Evolutionary conservation across 2,329 filamentous ascomycete genomes (phyloP).

Genomic region (Phyllosticta paracitricarpa): DNA sequence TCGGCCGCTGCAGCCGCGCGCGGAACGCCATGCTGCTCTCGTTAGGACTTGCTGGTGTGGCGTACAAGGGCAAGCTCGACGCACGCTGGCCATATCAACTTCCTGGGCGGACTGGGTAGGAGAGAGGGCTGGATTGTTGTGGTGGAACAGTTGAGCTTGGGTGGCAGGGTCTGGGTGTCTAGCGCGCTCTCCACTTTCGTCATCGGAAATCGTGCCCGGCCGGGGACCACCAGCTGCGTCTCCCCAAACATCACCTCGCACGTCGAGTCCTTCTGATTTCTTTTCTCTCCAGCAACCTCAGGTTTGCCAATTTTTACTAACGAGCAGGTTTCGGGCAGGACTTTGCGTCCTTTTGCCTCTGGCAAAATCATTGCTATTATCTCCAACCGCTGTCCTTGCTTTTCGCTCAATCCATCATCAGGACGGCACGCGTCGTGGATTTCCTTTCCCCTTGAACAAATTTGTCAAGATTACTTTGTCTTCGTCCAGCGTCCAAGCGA

Average conservation of each 20-base stretch:
- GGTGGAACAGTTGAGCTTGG: not conserved
- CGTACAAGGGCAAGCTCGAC: constrained; percentile 14
- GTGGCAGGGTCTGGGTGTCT: not conserved
- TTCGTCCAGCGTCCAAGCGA: not conserved
- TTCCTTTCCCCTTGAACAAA: not conserved
- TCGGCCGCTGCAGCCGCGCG: constrained; percentile 44
- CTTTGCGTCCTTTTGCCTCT: not conserved
- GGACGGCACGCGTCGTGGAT: not conserved
- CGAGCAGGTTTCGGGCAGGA: not conserved
- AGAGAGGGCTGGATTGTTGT: not conserved
- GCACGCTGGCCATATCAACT: constrained; percentile 31
- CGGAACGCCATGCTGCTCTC: constrained; percentile 67
- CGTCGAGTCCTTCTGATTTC: not conserved
- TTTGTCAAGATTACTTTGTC: not conserved
- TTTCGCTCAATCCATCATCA: not conserved
- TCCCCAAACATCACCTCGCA: not conserved
- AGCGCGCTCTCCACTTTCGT: not conserved
- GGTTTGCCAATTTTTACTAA: not conserved
- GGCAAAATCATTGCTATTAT: not conserved
- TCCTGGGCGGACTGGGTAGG: not conserved
- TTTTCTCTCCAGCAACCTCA: not conserved
- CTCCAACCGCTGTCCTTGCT: not conserved
- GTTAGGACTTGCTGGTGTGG: constrained; percentile 1
- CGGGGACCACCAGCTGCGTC: not conserved
- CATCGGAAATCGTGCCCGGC: not conserved